Evolutionary conservation across 1,284 basidiomycete genomes (phyloP).

Genomic region (Ceratobasidium sp.): DNA sequence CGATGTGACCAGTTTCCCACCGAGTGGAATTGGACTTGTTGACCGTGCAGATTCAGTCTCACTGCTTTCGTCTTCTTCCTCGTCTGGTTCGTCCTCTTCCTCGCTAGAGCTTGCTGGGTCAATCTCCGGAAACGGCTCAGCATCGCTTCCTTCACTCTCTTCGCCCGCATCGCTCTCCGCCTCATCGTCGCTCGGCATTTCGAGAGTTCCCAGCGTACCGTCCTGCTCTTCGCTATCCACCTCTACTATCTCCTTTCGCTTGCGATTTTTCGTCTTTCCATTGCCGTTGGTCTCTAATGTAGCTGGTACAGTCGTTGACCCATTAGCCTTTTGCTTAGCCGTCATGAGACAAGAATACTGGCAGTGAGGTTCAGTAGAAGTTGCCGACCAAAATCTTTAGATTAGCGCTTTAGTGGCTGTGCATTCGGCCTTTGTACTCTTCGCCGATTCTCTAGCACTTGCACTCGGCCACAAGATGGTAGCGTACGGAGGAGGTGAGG

Average conservation of each 20-base stretch:
- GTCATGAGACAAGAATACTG: conserved; percentile 33
- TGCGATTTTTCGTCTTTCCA: conserved; percentile 53
- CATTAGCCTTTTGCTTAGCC: conserved; percentile 29
- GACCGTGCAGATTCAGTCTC: conserved; percentile 58
- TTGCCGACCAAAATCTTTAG: conserved; percentile 38
- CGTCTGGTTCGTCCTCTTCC: conserved; percentile 58
- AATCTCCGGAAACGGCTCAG: conserved; percentile 72
- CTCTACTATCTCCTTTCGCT: conserved; percentile 68
- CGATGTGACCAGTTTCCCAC: conserved; percentile 78
- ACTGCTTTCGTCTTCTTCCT: conserved; percentile 58
- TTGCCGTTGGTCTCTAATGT: conserved; percentile 43
- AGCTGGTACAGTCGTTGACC: conserved; percentile 23
- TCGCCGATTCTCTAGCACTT: conserved; percentile 20
- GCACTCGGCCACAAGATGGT: conserved; percentile 65
- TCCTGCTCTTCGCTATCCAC: conserved; percentile 58
- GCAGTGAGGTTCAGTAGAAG: not conserved
- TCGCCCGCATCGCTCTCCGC: conserved; percentile 64
- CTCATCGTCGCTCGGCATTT: conserved; percentile 82
- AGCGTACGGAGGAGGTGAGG: conserved; percentile 78
- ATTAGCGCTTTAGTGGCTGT: conserved; percentile 35
- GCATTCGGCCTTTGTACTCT: conserved; percentile 25
- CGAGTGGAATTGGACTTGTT: conserved; percentile 61
- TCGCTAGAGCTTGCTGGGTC: conserved; percentile 67
- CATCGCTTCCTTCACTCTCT: conserved; percentile 59
- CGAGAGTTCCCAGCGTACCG: conserved; percentile 59